A percentile compares a stretch with the other conserved stretches of the same genome.
These are phyloP conservation scores for Alternaria sp. DNA, from an alignment of 2,329 filamentous ascomycete species.

Conservation along the genomic window DNA sequence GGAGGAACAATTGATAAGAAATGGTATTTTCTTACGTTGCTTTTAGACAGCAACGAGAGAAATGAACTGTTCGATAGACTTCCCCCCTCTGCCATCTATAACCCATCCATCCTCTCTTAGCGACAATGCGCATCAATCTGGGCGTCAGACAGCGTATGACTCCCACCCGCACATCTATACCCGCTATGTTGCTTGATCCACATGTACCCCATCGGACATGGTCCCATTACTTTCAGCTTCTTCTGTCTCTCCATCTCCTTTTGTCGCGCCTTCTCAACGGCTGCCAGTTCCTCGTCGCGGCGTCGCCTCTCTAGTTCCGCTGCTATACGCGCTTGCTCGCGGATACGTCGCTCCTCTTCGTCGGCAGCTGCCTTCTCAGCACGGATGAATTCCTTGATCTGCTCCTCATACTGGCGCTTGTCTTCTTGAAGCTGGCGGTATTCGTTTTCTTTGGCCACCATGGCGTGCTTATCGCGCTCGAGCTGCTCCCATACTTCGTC, in stretches of 20 bases:
- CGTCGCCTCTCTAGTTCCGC: constrained; percentile 27
- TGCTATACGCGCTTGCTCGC: constrained; percentile 25
- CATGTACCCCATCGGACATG: constrained; percentile 62
- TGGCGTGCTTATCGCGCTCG: constrained; percentile 54
- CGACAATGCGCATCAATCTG: constrained; percentile 8
- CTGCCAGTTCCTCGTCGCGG: constrained; percentile 46
- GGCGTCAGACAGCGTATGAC: background rate
- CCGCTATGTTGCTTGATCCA: constrained; percentile 68
- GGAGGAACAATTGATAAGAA: background rate
- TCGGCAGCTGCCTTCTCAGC: background rate
- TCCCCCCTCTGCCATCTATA: background rate
- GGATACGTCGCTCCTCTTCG: constrained; percentile 19
- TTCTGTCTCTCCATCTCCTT: constrained; percentile 51
- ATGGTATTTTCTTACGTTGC: background rate
- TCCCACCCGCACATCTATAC: constrained; percentile 68
- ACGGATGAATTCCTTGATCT: constrained; percentile 33
- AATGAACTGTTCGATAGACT: background rate
- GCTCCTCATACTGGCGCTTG: constrained; percentile 15
- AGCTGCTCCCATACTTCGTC: constrained; percentile 69
- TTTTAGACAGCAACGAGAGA: background rate
- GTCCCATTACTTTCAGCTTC: constrained; percentile 61
- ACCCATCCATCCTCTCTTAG: background rate
- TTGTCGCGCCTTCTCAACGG: constrained; percentile 47
- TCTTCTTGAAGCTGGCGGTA: constrained; percentile 43
- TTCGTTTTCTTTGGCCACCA: constrained; percentile 44